Conservation (phyloP, 2,329 filamentous ascomycete species). For the Ceratocystiopsis minuta region DNA sequence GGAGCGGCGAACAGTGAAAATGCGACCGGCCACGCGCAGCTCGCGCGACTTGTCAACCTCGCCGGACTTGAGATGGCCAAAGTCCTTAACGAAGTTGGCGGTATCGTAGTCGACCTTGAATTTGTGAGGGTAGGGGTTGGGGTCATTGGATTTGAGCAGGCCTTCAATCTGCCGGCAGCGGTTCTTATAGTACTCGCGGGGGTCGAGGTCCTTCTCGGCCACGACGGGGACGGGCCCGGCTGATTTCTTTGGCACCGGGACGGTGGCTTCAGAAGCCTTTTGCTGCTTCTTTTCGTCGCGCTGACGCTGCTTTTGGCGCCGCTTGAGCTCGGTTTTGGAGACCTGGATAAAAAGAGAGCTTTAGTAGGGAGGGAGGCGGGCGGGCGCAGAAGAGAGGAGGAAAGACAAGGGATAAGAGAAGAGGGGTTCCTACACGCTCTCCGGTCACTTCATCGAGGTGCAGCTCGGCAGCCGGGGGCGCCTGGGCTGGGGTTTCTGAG, state of each 20-base stretch:
- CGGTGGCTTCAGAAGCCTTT: constrained; percentile 49
- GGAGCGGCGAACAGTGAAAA: constrained; percentile 72
- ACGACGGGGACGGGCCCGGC: constrained; percentile 39
- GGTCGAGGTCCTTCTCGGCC: constrained; percentile 36
- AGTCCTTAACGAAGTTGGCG: constrained; percentile 60
- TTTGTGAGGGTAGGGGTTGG: constrained; percentile 84
- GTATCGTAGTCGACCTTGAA: constrained; percentile 78
- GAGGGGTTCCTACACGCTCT: constrained; percentile 29
- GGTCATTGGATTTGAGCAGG: constrained; percentile 48
- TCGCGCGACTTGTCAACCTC: constrained; percentile 60
- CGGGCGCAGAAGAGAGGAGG: too few relatives aligned
- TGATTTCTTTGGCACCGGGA: constrained; percentile 29
- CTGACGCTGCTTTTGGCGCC: constrained; percentile 79
- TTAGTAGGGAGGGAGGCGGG: too few relatives aligned
- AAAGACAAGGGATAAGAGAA: too few relatives aligned
- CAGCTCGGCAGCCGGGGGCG: constrained; percentile 30
- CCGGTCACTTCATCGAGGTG: constrained; percentile 86
- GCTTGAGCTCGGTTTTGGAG: constrained; percentile 85
- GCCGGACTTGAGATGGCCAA: constrained; percentile 69
- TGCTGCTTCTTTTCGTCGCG: constrained; percentile 77
- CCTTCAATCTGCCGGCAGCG: constrained; percentile 64
- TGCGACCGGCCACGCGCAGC: constrained; percentile 64
- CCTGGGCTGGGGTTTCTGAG: constrained; percentile 3
- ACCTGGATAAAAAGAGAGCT: constrained; percentile 14
- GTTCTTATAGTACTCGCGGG: constrained; percentile 80